Percentiles rank a stretch among this genome's conserved stretches.
Conservation (phyloP, 441 rosid species). For the Metrosideros polymorpha region DNA sequence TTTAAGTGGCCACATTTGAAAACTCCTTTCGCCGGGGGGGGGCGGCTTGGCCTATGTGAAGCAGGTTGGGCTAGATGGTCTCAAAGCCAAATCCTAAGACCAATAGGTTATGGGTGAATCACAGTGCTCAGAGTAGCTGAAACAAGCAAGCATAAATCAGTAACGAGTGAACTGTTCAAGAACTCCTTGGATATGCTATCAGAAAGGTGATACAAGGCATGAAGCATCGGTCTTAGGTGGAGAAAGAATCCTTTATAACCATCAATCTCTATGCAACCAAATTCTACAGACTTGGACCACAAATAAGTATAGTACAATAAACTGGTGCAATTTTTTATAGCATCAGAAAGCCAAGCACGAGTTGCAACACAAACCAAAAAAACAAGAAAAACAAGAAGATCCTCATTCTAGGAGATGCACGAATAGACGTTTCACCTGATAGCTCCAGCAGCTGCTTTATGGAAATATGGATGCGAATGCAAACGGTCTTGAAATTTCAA, state of each 20-base stretch:
- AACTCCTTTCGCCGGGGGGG: not conserved
- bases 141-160: not conserved
- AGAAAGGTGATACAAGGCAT: not conserved
- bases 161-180: not conserved
- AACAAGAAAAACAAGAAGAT: not conserved
- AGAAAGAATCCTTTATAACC: not conserved
- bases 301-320: not conserved
- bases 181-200: not conserved
- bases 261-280: not conserved
- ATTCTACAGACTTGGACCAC: not conserved
- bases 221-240: not conserved
- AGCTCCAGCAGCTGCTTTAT: constrained; percentile 93
- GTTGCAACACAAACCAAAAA: not conserved
- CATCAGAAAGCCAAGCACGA: not conserved
- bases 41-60: not conserved
- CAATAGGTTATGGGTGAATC: not conserved
- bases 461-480: constrained; percentile 92
- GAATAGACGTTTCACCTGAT: constrained; percentile 56
- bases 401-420: not conserved
- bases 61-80: not conserved
- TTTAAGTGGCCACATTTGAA: not conserved
- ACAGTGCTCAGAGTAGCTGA: not conserved
- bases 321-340: not conserved
- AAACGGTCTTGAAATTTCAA: constrained; percentile 96
- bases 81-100: not conserved